A percentile compares a stretch with the other conserved stretches of the same genome.
Evolutionary conservation across 140 eudicot species (phyloP).

Genomic region (Senecio squalidus): DNA sequence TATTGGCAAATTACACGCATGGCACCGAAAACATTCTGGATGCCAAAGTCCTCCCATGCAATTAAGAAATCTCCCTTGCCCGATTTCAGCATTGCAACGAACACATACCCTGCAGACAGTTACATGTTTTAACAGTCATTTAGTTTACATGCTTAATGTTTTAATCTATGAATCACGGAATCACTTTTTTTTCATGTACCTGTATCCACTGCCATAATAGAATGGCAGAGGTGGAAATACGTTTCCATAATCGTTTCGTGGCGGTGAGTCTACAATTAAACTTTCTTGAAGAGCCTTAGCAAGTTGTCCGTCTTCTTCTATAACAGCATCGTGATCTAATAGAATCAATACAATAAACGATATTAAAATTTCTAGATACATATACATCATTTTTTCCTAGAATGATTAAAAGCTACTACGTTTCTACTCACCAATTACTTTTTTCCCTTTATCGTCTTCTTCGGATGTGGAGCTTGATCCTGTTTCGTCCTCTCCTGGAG

Average conservation of each 20-base stretch:
- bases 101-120: slow-evolving; percentile 63
- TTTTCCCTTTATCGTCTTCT: slow-evolving; percentile 61
- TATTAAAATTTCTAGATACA: not conserved
- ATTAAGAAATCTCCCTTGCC: slow-evolving; percentile 78
- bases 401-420: slow-evolving; percentile 3
- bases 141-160: not conserved
- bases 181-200: slow-evolving; percentile 30
- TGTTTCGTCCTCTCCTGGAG: slow-evolving; percentile 25
- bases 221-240: slow-evolving; percentile 50
- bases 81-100: slow-evolving; percentile 89
- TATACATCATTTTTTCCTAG: not conserved
- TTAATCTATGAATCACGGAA: not conserved
- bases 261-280: slow-evolving; percentile 62
- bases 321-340: slow-evolving; percentile 46
- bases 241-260: slow-evolving; percentile 52
- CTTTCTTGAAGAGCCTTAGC: slow-evolving; percentile 93
- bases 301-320: slow-evolving; percentile 87
- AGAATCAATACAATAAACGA: not conserved
- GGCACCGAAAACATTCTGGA: slow-evolving; percentile 95
- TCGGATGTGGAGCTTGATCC: slow-evolving; percentile 31
- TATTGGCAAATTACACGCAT: slow-evolving; percentile 68
- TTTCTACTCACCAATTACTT: slow-evolving; percentile 61
- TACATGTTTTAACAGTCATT: not conserved
- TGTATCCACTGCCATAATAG: slow-evolving; percentile 52
- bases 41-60: slow-evolving; percentile 98